phyloP scores from a whole-genome alignment of 2,329 filamentous ascomycete species.

The Annulohypoxylon truncatum region DNA sequence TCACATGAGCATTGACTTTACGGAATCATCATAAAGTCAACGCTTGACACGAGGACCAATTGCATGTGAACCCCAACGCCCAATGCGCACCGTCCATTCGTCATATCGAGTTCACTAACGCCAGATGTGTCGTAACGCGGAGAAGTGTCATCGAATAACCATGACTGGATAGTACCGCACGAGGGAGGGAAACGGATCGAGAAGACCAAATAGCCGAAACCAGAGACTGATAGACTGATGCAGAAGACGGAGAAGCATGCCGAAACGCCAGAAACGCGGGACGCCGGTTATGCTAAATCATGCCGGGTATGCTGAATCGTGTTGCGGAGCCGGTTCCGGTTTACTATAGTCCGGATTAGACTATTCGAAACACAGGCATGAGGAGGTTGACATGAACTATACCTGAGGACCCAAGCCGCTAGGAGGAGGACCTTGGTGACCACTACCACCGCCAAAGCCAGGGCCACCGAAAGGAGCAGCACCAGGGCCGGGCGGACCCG shows the following conservation, averaged over 20 bases:
- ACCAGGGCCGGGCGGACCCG: conserved; percentile 47
- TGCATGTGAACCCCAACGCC: conserved; percentile 29
- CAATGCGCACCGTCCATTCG: conserved; percentile 30
- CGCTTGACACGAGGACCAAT: conserved; percentile 40
- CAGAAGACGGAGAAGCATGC: conserved; percentile 46
- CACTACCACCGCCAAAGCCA: conserved; percentile 42
- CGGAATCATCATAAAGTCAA: conserved; percentile 44
- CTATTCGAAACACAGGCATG: background rate
- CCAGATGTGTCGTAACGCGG: conserved; percentile 30
- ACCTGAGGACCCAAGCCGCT: conserved; percentile 51
- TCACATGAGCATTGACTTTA: conserved; percentile 44
- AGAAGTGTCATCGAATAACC: conserved; percentile 27
- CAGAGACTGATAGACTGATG: conserved; percentile 48
- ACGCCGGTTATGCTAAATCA: conserved; percentile 50
- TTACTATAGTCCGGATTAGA: conserved; percentile 41
- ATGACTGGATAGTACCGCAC: conserved; percentile 21
- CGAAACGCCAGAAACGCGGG: conserved; percentile 51
- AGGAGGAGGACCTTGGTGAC: conserved; percentile 49
- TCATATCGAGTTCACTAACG: conserved; percentile 37
- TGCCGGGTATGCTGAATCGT: conserved; percentile 48
- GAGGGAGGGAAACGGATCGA: conserved; percentile 33
- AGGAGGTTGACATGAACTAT: conserved; percentile 10
- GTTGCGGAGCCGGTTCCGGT: conserved; percentile 39
- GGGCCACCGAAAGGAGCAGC: conserved; percentile 45
- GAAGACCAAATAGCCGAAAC: conserved; percentile 46